Conservation (phyloP, 768 basidiomycete species). For the Suillus ampliporus region DNA sequence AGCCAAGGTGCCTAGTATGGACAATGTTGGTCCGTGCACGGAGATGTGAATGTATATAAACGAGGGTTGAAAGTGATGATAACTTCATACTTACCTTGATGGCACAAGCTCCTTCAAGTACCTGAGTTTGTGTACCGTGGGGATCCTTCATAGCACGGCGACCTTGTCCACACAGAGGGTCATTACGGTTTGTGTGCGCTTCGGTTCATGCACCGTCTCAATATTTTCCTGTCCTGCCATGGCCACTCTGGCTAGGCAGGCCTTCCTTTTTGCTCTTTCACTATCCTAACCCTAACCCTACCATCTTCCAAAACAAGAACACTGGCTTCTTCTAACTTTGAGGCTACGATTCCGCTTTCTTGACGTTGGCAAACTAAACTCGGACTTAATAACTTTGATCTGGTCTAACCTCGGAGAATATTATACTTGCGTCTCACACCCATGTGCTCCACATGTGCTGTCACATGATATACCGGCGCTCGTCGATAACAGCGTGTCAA, state of each 20-base stretch:
- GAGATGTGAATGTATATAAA: slow-evolving; percentile 17
- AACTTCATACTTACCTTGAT: slow-evolving; percentile 63
- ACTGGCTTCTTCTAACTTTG: too few relatives aligned
- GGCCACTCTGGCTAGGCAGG: slow-evolving; percentile 50
- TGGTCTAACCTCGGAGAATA: background rate
- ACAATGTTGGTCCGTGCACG: slow-evolving; percentile 29
- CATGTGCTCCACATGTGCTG: background rate
- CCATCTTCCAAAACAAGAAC: background rate
- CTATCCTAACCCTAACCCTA: slow-evolving; percentile 48
- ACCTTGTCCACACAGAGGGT: slow-evolving; percentile 37
- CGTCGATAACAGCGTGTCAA: background rate
- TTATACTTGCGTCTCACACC: background rate
- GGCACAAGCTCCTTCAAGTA: slow-evolving; percentile 55
- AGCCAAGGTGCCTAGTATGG: background rate
- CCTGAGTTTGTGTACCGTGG: slow-evolving; percentile 56
- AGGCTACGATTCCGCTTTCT: too few relatives aligned
- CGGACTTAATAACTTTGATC: too few relatives aligned
- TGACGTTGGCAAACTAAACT: too few relatives aligned
- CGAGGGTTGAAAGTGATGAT: fast-evolving
- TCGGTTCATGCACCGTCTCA: slow-evolving; percentile 50
- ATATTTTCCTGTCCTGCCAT: slow-evolving; percentile 51
- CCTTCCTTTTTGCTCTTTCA: slow-evolving; percentile 31
- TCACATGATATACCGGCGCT: background rate
- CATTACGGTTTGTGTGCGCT: slow-evolving; percentile 47
- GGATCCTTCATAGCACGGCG: slow-evolving; percentile 36